Percentiles rank a stretch among this genome's conserved stretches.
Conservation (phyloP, 441 rosid species). For the Adansonia rubrostipa region DNA sequence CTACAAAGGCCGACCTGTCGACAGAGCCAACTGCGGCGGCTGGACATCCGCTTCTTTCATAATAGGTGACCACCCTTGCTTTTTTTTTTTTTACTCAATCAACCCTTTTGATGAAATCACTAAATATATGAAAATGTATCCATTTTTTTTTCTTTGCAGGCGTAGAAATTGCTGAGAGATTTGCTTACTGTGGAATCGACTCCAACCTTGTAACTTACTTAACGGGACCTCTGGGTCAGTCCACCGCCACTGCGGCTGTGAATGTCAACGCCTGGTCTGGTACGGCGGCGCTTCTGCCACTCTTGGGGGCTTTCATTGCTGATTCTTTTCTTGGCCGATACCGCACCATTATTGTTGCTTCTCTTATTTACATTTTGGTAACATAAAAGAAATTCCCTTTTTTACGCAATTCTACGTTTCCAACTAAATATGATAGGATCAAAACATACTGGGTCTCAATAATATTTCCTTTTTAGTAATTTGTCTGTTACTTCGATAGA, state of each 20-base stretch:
- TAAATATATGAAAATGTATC: background rate
- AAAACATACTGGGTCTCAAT: background rate
- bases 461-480: background rate
- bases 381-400: background rate
- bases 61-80: background rate
- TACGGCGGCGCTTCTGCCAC: conserved; percentile 5
- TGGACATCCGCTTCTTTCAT: conserved; percentile 8
- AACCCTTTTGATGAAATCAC: background rate
- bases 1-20: background rate
- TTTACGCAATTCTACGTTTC: background rate
- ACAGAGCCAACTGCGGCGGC: background rate
- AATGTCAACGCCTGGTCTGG: conserved; percentile 19
- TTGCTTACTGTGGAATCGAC: conserved; percentile 14
- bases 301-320: conserved; percentile 20
- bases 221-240: conserved; percentile 15
- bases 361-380: conserved; percentile 16
- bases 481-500: background rate
- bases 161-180: conserved; percentile 11
- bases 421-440: background rate
- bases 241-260: conserved; percentile 3
- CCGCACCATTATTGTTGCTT: conserved; percentile 21
- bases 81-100: background rate
- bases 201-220: conserved; percentile 16
- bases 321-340: conserved; percentile 19
- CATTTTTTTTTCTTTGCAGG: background rate